Evolutionary conservation across 257 asterid species (phyloP).

Genomic region (Nicotiana benthamiana): DNA sequence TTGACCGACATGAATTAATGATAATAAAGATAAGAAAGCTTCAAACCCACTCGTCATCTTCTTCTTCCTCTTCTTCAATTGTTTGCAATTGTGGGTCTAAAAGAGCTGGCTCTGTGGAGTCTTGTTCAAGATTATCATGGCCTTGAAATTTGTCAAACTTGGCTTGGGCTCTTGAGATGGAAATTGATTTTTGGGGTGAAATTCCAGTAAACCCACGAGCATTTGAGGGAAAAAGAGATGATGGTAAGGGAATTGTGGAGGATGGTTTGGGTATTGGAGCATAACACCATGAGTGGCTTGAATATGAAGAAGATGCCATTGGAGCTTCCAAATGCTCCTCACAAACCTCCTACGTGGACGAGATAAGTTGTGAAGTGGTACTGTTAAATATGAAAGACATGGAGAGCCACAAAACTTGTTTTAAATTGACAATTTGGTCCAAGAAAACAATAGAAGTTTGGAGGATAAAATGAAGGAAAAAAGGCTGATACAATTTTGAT

Average conservation of each 20-base stretch:
- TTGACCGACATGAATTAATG: not conserved
- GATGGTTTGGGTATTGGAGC: constrained; percentile 29
- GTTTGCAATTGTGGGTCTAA: constrained; percentile 15
- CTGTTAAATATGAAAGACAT: not conserved
- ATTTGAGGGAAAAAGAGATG: constrained; percentile 12
- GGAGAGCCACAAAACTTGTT: constrained; percentile 10
- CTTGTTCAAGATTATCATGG: constrained; percentile 32
- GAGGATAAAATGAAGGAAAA: not conserved
- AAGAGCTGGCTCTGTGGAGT: not conserved
- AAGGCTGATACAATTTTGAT: too few relatives aligned
- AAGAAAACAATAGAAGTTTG: not conserved
- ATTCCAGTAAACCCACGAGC: constrained; percentile 16
- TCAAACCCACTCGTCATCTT: constrained; percentile 63
- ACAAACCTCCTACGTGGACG: not conserved
- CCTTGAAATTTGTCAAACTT: constrained; percentile 73
- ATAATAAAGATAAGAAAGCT: not conserved
- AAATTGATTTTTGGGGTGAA: constrained; percentile 16
- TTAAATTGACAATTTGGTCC: not conserved
- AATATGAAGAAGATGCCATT: constrained; percentile 52
- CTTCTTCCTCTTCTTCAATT: constrained; percentile 31
- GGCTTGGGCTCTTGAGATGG: constrained; percentile 36
- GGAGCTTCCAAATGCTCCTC: constrained; percentile 3
- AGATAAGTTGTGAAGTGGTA: not conserved
- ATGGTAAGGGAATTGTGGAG: constrained; percentile 24
- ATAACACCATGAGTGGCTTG: constrained; percentile 24